Evolutionary conservation across 176 grass and related monocot species (phyloP).

Genomic region (Chloris gayana): DNA sequence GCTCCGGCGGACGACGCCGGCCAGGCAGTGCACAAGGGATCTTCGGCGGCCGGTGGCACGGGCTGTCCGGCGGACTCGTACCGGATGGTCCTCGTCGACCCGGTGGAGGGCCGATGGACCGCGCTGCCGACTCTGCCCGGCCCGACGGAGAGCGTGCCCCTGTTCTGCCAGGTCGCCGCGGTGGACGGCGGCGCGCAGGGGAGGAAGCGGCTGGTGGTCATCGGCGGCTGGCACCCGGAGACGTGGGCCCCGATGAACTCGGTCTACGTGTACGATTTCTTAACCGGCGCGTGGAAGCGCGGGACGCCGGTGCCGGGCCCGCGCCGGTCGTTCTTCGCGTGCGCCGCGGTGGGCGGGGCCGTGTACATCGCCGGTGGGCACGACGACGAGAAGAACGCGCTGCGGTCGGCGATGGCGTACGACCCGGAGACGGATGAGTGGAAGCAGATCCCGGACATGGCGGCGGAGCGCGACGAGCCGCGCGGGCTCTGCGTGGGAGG

Average conservation of each 20-base stretch:
- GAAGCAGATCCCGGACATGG: conserved; percentile 74
- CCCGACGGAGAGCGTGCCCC: conserved; percentile 49
- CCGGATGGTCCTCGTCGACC: conserved; percentile 60
- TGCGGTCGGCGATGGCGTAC: conserved; percentile 74
- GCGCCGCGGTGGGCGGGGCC: conserved; percentile 41
- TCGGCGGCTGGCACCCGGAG: conserved; percentile 84
- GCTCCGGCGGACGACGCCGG: background rate
- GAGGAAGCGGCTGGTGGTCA: conserved; percentile 57
- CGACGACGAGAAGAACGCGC: conserved; percentile 92
- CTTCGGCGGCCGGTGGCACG: conserved; percentile 10
- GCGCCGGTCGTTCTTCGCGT: conserved; percentile 75
- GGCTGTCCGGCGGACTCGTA: conserved; percentile 37
- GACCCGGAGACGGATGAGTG: conserved; percentile 61
- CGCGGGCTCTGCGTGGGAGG: conserved; percentile 61
- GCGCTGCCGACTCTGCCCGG: conserved; percentile 49
- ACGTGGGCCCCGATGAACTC: conserved; percentile 75
- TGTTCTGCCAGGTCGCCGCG: conserved; percentile 79
- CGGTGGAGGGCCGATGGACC: conserved; percentile 44
- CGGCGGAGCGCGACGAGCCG: conserved; percentile 76
- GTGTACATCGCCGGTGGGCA: conserved; percentile 91
- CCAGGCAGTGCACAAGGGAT: conserved; percentile 21
- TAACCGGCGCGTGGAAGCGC: conserved; percentile 50
- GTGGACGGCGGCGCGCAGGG: conserved; percentile 39
- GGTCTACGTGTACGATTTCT: conserved; percentile 81
- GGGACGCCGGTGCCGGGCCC: conserved; percentile 65